These are phyloP conservation scores for Zymoseptoria tritici DNA, from an alignment of 2,329 filamentous ascomycete genomes.

Conservation along the genomic window DNA sequence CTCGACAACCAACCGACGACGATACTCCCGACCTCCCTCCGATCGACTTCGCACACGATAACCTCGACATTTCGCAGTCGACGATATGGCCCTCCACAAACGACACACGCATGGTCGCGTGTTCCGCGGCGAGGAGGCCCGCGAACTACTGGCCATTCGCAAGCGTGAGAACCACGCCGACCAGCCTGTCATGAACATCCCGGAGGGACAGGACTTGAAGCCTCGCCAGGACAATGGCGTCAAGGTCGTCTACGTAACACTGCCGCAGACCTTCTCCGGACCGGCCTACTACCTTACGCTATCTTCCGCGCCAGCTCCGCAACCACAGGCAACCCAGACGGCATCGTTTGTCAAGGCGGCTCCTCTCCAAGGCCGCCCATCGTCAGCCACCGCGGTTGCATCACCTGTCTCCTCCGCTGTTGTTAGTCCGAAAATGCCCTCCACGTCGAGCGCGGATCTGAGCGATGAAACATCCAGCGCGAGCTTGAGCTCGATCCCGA, in stretches of 20 bases:
- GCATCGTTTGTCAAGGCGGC: neutral
- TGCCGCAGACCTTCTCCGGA: slow-evolving; percentile 45
- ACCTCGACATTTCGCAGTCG: slow-evolving; percentile 4
- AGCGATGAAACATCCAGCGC: neutral
- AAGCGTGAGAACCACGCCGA: slow-evolving; percentile 24
- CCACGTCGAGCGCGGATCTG: neutral
- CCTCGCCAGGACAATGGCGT: slow-evolving; percentile 23
- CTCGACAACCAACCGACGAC: neutral
- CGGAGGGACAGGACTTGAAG: slow-evolving; percentile 17
- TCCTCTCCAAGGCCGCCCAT: neutral
- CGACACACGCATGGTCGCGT: slow-evolving; percentile 24
- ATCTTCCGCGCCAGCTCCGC: neutral
- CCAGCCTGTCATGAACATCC: slow-evolving; percentile 21
- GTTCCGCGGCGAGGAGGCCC: slow-evolving; percentile 22
- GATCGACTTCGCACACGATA: slow-evolving; percentile 1
- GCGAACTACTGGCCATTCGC: slow-evolving; percentile 17
- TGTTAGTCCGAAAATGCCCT: neutral
- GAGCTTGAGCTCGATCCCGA: neutral
- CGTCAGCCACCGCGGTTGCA: neutral
- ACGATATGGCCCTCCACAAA: slow-evolving; percentile 25
- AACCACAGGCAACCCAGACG: neutral
- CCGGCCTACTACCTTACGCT: slow-evolving; percentile 29
- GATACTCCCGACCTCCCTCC: slow-evolving; percentile 1
- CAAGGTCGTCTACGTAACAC: slow-evolving; percentile 48
- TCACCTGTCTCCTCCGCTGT: neutral